phyloP scores from a whole-genome alignment of 305 asterid genomes.

The Andrographis paniculata region DNA sequence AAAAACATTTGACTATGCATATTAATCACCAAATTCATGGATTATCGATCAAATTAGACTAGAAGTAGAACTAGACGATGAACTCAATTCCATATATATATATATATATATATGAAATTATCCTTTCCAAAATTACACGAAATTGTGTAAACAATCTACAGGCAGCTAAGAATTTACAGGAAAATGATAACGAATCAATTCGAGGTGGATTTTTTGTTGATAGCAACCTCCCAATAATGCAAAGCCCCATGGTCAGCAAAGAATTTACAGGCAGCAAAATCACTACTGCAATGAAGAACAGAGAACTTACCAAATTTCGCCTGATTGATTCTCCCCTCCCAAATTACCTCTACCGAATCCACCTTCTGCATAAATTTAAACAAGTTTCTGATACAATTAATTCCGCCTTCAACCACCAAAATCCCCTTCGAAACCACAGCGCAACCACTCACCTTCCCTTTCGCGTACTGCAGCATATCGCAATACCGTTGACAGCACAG shows the following conservation, averaged over 20 bases:
- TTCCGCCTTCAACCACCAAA: constrained; percentile 15
- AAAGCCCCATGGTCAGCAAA: constrained; percentile 20
- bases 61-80: no score
- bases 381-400: not conserved
- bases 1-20: no score
- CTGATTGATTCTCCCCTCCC: constrained; percentile 6
- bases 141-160: no score
- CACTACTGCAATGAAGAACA: constrained; percentile 10
- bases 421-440: constrained; percentile 19
- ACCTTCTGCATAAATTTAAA: not conserved
- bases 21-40: no score
- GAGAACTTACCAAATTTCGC: constrained; percentile 18
- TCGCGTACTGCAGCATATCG: not conserved
- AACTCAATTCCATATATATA: no score
- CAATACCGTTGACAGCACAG: not conserved
- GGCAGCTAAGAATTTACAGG: no score
- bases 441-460: constrained; percentile 13
- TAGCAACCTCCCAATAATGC: constrained; percentile 14
- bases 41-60: no score
- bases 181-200: no score
- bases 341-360: constrained; percentile 4
- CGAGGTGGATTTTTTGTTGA: not conserved
- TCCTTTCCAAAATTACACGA: no score
- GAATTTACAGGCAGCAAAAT: constrained; percentile 11
- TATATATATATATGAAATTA: no score